Conservation (phyloP, 345 rosid genomes). For the Populus tremula region DNA sequence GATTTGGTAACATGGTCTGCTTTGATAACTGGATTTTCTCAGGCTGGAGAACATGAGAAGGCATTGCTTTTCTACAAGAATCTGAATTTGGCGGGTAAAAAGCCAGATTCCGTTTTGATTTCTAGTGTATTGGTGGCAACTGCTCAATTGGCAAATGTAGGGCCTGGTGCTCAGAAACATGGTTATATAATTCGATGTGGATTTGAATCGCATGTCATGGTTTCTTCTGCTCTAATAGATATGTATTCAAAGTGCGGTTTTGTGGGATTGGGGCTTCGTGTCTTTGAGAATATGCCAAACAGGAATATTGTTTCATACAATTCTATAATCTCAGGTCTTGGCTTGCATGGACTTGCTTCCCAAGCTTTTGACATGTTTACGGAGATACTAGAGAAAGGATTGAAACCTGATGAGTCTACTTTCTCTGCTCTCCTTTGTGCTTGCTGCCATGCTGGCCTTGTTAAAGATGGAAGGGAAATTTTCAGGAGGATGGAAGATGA, state of each 20-base stretch:
- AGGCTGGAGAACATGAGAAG: constrained; percentile 52
- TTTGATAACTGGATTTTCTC: constrained; percentile 63
- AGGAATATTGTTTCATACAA: constrained; percentile 61
- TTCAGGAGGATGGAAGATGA: constrained; percentile 66
- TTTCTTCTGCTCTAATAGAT: constrained; percentile 68
- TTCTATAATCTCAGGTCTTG: constrained; percentile 62
- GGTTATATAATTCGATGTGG: constrained; percentile 58
- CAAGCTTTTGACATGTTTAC: constrained; percentile 59
- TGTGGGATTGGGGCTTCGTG: constrained; percentile 41
- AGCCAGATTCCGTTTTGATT: constrained; percentile 55
- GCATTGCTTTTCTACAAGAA: constrained; percentile 46
- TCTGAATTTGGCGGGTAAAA: constrained; percentile 46
- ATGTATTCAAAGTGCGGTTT: constrained; percentile 83
- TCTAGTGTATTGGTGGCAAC: constrained; percentile 54
- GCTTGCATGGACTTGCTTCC: constrained; percentile 64
- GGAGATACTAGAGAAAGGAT: constrained; percentile 45
- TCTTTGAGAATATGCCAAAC: constrained; percentile 44
- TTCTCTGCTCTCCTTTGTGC: constrained; percentile 75
- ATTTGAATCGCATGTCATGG: constrained; percentile 50
- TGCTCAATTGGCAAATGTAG: constrained; percentile 50
- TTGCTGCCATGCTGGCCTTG: constrained; percentile 78
- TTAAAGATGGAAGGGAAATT: constrained; percentile 50
- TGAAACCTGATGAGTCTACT: constrained; percentile 63
- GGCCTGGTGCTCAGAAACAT: constrained; percentile 58
- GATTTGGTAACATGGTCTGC: constrained; percentile 84